These are phyloP conservation scores for Blastocystis sp. DNA, from an alignment of 352 stramenopile species.

Conservation along the genomic window DNA sequence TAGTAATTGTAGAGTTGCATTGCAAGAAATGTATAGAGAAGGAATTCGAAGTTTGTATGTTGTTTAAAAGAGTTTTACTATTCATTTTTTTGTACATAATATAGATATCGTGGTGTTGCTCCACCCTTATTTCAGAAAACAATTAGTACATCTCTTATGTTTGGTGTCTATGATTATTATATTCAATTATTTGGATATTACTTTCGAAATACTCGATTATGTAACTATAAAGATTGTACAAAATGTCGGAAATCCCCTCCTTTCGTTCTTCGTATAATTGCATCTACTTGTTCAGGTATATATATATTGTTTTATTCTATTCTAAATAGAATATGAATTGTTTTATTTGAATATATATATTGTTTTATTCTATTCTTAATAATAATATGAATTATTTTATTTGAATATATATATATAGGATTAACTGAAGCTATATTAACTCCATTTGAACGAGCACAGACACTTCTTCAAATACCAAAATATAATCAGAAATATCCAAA, in stretches of 20 bases:
- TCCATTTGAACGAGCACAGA: constrained; percentile 62
- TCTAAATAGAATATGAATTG: not conserved
- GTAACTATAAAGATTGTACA: too few relatives aligned
- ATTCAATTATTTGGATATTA: constrained; percentile 49
- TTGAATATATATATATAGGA: constrained; percentile 42
- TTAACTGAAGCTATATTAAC: constrained; percentile 59
- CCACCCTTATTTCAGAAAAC: constrained; percentile 58
- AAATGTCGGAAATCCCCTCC: too few relatives aligned
- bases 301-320: not conserved
- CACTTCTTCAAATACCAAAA: constrained; percentile 59
- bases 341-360: not conserved
- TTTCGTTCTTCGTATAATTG: not conserved
- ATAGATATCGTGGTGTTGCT: constrained; percentile 57
- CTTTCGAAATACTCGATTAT: too few relatives aligned
- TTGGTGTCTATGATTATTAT: constrained; percentile 65
- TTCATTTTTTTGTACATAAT: too few relatives aligned
- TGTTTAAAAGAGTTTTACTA: constrained; percentile 48
- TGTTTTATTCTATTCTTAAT: not conserved
- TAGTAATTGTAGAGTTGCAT: constrained; percentile 37
- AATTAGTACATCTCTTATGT: constrained; percentile 66
- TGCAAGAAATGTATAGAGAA: constrained; percentile 8
- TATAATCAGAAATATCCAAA: constrained; percentile 59
- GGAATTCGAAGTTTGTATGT: constrained; percentile 44
- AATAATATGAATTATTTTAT: constrained; percentile 14
- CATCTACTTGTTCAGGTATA: not conserved